Evolutionary conservation across 345 rosid genomes (phyloP).

Genomic region (Carallia brachiata): DNA sequence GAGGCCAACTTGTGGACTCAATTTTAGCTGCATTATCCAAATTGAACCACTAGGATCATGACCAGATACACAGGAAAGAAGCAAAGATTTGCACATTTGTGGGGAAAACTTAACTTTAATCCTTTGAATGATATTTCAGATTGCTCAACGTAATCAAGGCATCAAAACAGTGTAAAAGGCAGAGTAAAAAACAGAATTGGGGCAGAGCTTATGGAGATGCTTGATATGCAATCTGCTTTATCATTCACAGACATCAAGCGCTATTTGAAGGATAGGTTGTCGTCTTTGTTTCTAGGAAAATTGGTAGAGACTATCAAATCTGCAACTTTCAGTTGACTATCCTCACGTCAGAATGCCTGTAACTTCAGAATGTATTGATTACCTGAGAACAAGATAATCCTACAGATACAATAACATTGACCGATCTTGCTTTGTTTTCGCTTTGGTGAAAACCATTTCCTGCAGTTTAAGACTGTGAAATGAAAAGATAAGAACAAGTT

Average conservation of each 20-base stretch:
- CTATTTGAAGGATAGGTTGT: neutral
- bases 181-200: neutral
- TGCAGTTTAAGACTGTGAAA: conserved; percentile 8
- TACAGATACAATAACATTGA: neutral
- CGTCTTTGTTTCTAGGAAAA: conserved; percentile 6
- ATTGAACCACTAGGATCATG: too few species aligned
- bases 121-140: neutral
- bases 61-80: neutral
- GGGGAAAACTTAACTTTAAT: neutral
- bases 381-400: neutral
- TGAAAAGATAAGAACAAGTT: too few species aligned
- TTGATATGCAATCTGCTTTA: too few species aligned
- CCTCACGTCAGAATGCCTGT: too few species aligned
- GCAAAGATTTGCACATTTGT: neutral
- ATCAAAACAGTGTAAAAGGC: neutral
- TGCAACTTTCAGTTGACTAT: conserved; percentile 1
- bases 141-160: neutral
- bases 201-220: neutral
- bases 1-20: too few species aligned
- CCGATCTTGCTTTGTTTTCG: neutral
- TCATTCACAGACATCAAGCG: neutral
- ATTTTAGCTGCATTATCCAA: too few species aligned
- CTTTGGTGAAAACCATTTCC: conserved; percentile 6
- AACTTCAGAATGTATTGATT: neutral
- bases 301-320: conserved; percentile 12